A percentile compares a stretch with the other conserved stretches of the same genome.
Evolutionary conservation across 2,329 filamentous ascomycete genomes (phyloP).

Genomic region (Xylariales sp.): DNA sequence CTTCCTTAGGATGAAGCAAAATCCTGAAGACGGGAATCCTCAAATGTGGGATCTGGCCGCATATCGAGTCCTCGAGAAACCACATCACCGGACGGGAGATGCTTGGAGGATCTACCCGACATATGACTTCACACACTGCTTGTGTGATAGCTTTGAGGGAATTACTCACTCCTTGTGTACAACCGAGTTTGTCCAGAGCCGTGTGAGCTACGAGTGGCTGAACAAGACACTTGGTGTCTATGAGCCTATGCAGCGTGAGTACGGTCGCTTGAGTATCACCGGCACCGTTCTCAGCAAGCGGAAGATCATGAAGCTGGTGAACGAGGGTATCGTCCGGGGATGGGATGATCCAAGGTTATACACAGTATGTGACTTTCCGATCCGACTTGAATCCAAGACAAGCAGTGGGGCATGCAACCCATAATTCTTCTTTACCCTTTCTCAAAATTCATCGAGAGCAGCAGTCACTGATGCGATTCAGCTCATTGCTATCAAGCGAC

Average conservation of each 20-base stretch:
- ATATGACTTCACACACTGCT: constrained; percentile 87
- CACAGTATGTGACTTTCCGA: too few species aligned
- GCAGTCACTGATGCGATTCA: too few species aligned
- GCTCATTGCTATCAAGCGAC: constrained; percentile 77
- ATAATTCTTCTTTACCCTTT: too few species aligned
- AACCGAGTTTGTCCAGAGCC: constrained; percentile 80
- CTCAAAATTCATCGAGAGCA: too few species aligned
- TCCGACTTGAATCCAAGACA: too few species aligned
- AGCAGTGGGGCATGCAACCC: too few species aligned
- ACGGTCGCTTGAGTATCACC: constrained; percentile 65
- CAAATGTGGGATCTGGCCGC: constrained; percentile 86
- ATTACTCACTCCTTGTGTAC: constrained; percentile 94
- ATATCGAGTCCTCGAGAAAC: constrained; percentile 70
- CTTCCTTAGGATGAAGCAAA: constrained; percentile 89
- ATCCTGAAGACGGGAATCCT: constrained; percentile 76
- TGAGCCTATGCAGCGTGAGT: constrained; percentile 91
- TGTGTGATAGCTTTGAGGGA: constrained; percentile 87
- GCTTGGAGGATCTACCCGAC: constrained; percentile 94
- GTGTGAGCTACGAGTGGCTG: constrained; percentile 87
- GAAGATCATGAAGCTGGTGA: constrained; percentile 74
- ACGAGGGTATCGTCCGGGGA: constrained; percentile 70
- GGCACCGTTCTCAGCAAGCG: constrained; percentile 87
- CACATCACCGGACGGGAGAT: constrained; percentile 73
- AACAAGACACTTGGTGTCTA: constrained; percentile 79
- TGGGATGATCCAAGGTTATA: constrained; percentile 93